Evolutionary conservation across 2,329 filamentous ascomycete genomes (phyloP).

Genomic region (Hortaea werneckii): DNA sequence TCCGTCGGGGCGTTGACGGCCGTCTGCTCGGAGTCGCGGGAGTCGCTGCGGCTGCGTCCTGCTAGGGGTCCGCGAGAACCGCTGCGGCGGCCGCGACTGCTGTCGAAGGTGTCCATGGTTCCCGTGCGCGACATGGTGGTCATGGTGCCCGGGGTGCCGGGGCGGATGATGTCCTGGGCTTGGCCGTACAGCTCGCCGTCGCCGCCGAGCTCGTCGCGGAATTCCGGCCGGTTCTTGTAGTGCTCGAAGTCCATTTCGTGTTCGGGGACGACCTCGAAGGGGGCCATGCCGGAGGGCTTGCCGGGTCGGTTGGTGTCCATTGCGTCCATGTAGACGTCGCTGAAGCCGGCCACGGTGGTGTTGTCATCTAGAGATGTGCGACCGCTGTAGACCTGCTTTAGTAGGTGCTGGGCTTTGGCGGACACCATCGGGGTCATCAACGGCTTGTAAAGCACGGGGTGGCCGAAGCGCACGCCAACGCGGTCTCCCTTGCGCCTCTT

Average conservation of each 20-base stretch:
- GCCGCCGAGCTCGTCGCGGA: conserved; percentile 77
- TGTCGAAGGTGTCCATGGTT: conserved; percentile 19
- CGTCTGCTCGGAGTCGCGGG: conserved; percentile 23
- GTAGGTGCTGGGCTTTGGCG: conserved; percentile 74
- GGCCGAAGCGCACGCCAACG: conserved; percentile 70
- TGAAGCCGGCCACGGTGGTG: conserved; percentile 56
- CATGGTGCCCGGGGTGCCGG: conserved; percentile 50
- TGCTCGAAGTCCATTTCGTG: conserved; percentile 79
- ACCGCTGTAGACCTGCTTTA: conserved; percentile 78
- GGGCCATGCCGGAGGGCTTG: conserved; percentile 41
- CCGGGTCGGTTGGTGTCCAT: conserved; percentile 57
- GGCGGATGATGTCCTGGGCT: conserved; percentile 48
- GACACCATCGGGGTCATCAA: conserved; percentile 94
- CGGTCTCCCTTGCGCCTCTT: conserved; percentile 48
- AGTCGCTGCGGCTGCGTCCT: conserved; percentile 15
- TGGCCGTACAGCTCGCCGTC: conserved; percentile 49
- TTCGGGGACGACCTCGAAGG: conserved; percentile 86
- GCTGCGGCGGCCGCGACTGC: conserved; percentile 5
- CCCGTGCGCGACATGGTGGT: conserved; percentile 22
- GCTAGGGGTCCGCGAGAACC: conserved; percentile 8
- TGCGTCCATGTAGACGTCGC: conserved; percentile 72
- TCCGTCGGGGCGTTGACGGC: conserved; percentile 18
- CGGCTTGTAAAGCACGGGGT: conserved; percentile 80
- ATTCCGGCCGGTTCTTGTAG: conserved; percentile 83
- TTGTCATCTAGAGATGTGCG: conserved; percentile 55